phyloP scores from a whole-genome alignment of 495 filamentous ascomycete genomes.

The Usnea hakonensis region DNA sequence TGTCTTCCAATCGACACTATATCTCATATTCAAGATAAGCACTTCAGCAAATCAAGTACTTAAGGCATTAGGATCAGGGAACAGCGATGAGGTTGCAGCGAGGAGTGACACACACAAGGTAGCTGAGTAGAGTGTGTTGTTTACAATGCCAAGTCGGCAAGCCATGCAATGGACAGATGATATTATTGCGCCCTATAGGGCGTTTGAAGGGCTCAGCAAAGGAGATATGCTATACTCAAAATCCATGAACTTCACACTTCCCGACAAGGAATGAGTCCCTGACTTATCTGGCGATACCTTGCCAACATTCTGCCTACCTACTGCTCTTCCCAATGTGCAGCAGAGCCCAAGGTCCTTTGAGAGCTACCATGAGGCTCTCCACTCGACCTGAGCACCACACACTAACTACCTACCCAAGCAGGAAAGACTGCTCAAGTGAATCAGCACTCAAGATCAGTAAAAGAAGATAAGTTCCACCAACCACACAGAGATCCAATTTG shows the following conservation, averaged over 20 bases:
- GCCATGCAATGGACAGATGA: not conserved
- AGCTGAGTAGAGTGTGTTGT: not conserved
- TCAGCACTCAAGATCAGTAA: not conserved
- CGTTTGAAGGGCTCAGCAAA: not conserved
- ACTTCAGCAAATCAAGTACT: not conserved
- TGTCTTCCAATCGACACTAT: not conserved
- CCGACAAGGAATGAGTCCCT: not conserved
- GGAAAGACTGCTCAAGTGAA: not conserved
- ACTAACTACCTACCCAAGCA: not conserved
- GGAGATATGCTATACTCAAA: not conserved
- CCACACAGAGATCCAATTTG: not conserved
- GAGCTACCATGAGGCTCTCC: not conserved
- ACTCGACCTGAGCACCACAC: not conserved
- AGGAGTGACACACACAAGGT: not conserved
- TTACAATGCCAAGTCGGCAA: conserved; percentile 9
- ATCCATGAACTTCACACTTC: not conserved
- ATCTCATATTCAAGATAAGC: not conserved
- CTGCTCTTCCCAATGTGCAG: not conserved
- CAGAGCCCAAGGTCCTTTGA: not conserved
- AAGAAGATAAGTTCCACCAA: not conserved
- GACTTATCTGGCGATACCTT: not conserved
- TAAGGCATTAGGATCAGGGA: not conserved
- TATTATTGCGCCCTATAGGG: not conserved
- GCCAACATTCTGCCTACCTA: not conserved
- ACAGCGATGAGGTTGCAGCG: too few species aligned